phyloP scores from a whole-genome alignment of 2,329 filamentous ascomycete genomes.

The Arthrobotrys megalospora region DNA sequence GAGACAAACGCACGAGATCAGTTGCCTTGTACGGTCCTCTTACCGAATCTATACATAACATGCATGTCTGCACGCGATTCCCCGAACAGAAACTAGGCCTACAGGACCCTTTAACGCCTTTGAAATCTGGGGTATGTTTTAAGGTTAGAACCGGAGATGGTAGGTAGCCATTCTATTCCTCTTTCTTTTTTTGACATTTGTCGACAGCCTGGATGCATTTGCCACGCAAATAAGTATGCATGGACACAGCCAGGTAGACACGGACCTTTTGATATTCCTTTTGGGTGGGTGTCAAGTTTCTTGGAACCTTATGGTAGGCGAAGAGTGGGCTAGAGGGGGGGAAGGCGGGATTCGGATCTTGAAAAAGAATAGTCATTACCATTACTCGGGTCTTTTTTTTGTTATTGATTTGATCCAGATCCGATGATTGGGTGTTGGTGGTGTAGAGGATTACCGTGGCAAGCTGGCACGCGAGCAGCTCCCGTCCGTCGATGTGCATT shows the following conservation, averaged over 20 bases:
- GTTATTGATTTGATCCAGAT: conserved; percentile 2
- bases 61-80: background rate
- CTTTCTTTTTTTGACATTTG: background rate
- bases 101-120: conserved; percentile 5
- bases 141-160: conserved; percentile 31
- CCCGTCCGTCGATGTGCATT: conserved; percentile 16
- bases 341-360: background rate
- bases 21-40: conserved; percentile 25
- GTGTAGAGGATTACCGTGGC: conserved; percentile 13
- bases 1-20: conserved; percentile 19
- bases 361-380: background rate
- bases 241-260: background rate
- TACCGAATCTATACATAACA: conserved; percentile 1
- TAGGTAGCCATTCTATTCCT: conserved; percentile 14
- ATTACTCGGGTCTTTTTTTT: conserved; percentile 1
- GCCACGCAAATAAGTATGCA: background rate
- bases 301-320: conserved; percentile 1
- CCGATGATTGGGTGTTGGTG: background rate
- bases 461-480: conserved; percentile 8
- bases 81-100: conserved; percentile 2
- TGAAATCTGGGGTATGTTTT: conserved; percentile 24
- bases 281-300: conserved; percentile 15
- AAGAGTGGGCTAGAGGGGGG: background rate
- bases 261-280: background rate
- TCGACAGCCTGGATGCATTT: conserved; percentile 4